Base-by-base conservation (phyloP, 2,329 filamentous ascomycete genomes). In the Calonectria montana region DNA sequence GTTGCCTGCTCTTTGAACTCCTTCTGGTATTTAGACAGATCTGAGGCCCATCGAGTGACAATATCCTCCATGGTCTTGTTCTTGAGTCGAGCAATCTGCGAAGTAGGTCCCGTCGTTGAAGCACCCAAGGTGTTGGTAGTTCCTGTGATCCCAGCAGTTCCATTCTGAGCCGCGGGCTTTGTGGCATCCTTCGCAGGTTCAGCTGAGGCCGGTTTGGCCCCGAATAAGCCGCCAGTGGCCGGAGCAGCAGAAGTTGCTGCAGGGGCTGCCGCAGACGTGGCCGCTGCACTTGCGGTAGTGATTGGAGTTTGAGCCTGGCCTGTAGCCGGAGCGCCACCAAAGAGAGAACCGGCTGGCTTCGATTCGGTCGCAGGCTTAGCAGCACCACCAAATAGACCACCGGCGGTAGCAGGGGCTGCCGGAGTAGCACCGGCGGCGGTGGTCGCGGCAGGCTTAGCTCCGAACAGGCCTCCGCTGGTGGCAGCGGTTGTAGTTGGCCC, bases 11-110 rank as follows among this genome's bases (percentile, higher is more conserved):
- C 90, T 81, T 97, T 95, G 86, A 98, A 99, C 71, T 97, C 95
- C 82, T 98, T 97, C 81, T 98, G 96, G 81, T 99, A 98, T 81
- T 97, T 97, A 65, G 95, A 94, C 62, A 99, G 87, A 80, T 98
- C 97, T 0, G 95, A 95, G 2, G 97, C 97, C 97, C 97, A 99
- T 37, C 95, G 92, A 4, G 95, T 98, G 76, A 99, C 95, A 75
- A 99, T 98, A 82, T 99, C 97, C 80, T 99, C 97, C 94, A 99
- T 98, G 0, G 96, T 98, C 86, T 98, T 98, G 84, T 98, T 98
- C 87, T 98, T 98, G 43, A 99, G 88, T 31, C 97, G 93, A 4
- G 96, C 97, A 79, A 97, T 91, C 69, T 95, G 93, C 18, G 97
- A 96, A 3, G 92, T 87, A 1, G 96, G 95, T 0, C 96, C 96